Evolutionary conservation across 805 yeast species (phyloP), one percentile per base, ranked within the genome.

Genomic region (Starmerella asiatica): DNA sequence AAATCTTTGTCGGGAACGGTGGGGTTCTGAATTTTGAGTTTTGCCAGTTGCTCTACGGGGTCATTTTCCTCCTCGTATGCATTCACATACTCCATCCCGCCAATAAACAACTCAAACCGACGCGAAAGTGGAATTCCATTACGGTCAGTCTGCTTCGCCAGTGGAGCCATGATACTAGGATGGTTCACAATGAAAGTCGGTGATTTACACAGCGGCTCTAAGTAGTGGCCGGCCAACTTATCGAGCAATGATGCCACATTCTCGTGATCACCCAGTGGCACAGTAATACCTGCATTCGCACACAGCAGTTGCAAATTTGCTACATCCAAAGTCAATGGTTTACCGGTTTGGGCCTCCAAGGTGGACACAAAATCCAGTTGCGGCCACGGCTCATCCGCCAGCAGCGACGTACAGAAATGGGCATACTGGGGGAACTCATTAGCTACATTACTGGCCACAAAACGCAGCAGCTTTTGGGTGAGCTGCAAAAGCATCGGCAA

Each of bases 61-160:
- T 78, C 74, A 58, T 91, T 91, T 55, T 91, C 97, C 59, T 91
- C 99, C 51, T 91, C 98, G 56, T 91, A 91, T 0, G 97, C 94
- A 56, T 91, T 91, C 20, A 79, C 80, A 46, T 76, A 77, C 58
- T 91, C 99, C 46, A 70, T 69, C 0, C 91, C 86, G 32, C 69
- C 61, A 40, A 91, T 75, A 53, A 82, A 85, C 34, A 91, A 58
- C 60, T 91, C 98, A 55, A 88, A 91, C 35, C 98, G 60, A 34
- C 73, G 67, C 0, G 93, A 77, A 5, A 67, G 54, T 54, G 49
- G 11, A 33, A 66, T 31, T 7, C 56, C 58, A 43, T 37, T 16
- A 3, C 41, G 39, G 0, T 21, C 34, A 0, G 63, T 54, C 0
- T 88, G 74, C 59, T 91, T 88, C 1, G 96, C 84, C 31, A 91